A percentile compares a stretch with the other conserved stretches of the same genome.
These are phyloP conservation scores for Blastobotrys aristatus DNA, from an alignment of 1,139 yeast genomes.

Conservation along the genomic window DNA sequence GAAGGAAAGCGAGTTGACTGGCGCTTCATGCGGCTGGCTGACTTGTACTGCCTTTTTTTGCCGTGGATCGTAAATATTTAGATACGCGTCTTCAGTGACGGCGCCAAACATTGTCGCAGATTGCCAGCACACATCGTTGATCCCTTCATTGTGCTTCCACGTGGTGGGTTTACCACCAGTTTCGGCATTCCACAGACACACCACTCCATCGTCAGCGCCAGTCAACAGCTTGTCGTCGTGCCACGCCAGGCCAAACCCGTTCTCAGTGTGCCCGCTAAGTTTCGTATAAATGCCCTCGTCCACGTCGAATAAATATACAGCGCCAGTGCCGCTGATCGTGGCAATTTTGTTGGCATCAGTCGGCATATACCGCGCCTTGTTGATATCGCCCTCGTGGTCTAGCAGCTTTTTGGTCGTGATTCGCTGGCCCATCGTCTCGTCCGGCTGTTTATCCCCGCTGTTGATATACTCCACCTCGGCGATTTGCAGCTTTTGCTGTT, in stretches of 20 bases:
- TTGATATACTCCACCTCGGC: constrained; percentile 6
- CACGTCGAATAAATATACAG: constrained; percentile 60
- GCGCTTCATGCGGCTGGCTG: constrained; percentile 37
- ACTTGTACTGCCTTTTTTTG: constrained; percentile 14
- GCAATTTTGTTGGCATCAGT: constrained; percentile 63
- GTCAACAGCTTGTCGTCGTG: constrained; percentile 47
- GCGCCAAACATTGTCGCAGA: constrained; percentile 53
- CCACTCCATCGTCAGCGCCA: constrained; percentile 60
- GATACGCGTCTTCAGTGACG: constrained; percentile 65
- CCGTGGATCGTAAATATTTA: constrained; percentile 67
- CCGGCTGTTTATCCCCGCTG: background rate
- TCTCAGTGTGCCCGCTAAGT: constrained; percentile 46
- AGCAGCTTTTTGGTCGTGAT: constrained; percentile 59
- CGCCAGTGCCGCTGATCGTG: constrained; percentile 74
- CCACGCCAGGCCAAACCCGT: constrained; percentile 75
- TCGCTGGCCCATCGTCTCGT: constrained; percentile 14
- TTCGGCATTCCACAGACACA: constrained; percentile 58
- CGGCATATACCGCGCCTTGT: constrained; percentile 81
- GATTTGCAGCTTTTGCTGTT: constrained; percentile 7
- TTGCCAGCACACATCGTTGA: constrained; percentile 16
- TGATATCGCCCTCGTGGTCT: constrained; percentile 42
- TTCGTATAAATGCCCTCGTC: constrained; percentile 22
- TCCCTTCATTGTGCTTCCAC: constrained; percentile 11
- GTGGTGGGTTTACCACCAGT: constrained; percentile 5
- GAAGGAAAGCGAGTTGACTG: constrained; percentile 61